A percentile compares a stretch with the other conserved stretches of the same genome.
Evolutionary conservation across 2,329 filamentous ascomycete species (phyloP).

Genomic region (Aureobasidium pullulans): DNA sequence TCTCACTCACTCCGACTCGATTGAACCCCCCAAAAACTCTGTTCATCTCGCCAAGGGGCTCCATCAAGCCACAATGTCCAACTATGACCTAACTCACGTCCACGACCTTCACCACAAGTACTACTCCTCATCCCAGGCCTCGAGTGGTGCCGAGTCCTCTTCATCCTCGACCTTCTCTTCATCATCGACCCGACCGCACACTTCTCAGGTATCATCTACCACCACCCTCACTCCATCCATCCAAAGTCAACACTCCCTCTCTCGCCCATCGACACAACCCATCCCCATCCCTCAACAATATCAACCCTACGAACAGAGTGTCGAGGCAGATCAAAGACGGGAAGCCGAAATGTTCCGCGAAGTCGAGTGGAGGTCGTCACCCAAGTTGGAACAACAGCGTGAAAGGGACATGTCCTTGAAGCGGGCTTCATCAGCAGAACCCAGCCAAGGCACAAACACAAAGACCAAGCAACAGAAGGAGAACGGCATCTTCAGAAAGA

Average conservation of each 20-base stretch:
- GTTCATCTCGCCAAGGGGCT: conserved; percentile 7
- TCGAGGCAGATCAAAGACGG: not conserved
- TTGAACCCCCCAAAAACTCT: conserved; percentile 6
- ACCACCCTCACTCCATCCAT: not conserved
- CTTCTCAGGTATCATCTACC: not conserved
- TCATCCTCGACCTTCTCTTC: not conserved
- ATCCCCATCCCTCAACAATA: conserved; percentile 3
- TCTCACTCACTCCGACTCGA: conserved; percentile 1
- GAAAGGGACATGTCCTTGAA: conserved; percentile 12
- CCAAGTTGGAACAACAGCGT: not conserved
- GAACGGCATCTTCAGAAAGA: conserved; percentile 17
- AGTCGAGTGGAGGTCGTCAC: conserved; percentile 3
- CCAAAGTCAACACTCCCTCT: not conserved
- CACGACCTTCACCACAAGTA: conserved; percentile 4
- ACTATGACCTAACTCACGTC: conserved; percentile 4
- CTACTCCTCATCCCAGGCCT: conserved; percentile 1
- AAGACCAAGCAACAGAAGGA: conserved; percentile 16
- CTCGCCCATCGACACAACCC: conserved; percentile 11
- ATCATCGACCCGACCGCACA: conserved; percentile 1
- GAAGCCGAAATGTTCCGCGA: conserved; percentile 10
- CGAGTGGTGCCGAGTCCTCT: conserved; percentile 9
- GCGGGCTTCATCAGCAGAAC: conserved; percentile 14
- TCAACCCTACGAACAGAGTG: not conserved
- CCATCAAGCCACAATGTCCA: conserved; percentile 5
- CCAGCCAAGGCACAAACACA: conserved; percentile 13